Base-by-base conservation (phyloP, 2,329 filamentous ascomycete species). In the Alternaria sp. region DNA sequence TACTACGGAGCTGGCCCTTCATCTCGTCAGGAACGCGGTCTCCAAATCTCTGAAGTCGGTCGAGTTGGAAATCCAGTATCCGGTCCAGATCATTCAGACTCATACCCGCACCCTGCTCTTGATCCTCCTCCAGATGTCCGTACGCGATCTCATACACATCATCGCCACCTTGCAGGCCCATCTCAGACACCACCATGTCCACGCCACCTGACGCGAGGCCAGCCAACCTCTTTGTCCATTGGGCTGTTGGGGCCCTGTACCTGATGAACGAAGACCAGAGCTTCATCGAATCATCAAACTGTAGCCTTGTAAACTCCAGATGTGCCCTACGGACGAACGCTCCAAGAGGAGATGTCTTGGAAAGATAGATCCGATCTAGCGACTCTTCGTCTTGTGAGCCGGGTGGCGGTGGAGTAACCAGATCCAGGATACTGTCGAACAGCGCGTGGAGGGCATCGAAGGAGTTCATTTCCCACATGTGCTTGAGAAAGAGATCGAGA, bases 31-130 rank as follows among this genome's bases (percentile, higher is more conserved):
- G 91, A 41, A 97, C 87, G 69, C 94, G 86, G 60, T 87, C 90
- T 10, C 94, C 94, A 66, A 91, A 87, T 90, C 91, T 92, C 76
- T 97, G 94, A 81, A 97, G 88, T 76, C 93, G 89, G 65, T 92
- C 90, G 38, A 98, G 90, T 73, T 97, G 94, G 69, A 95, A 96
- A 67, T 96, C 92, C 20, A 98, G 81, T 28, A 97, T 81, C 30
- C 87, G 87, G 74, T 96, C 92, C 8, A 95, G 84, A 73, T 97
- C 93, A 67, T 94, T 90, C 0, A 88, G 89, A 77, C 92, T 95
- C 56, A 92, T 84, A 30, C 78, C 76, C 34, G 79, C 77, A 7
- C 76, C 77, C 4, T 76, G 65, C 41, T 80, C 75, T 30, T 78
- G 75, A 16, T 79, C 77, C 14, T 79, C 73, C 20, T 81, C 77